Base-by-base conservation (phyloP, 495 filamentous ascomycete genomes). In the Podospora didyma region DNA sequence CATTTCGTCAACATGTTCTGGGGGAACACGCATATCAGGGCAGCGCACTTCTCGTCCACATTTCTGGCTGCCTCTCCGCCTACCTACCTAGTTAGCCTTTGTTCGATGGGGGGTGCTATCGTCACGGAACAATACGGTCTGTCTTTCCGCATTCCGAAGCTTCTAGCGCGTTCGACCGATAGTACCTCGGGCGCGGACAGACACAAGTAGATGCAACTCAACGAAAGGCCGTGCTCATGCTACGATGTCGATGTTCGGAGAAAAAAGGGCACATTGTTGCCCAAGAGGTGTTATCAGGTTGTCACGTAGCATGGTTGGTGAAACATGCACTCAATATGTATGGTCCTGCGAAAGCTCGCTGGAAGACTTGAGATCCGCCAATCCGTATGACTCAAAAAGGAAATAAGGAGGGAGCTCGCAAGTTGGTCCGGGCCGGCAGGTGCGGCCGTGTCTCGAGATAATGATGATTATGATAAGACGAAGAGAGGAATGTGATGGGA, bases 281-380 rank as follows among this genome's bases (percentile, higher is more conserved):
- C n/a, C 39, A 17, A 17, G 12, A 17, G n/a, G 12, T 42, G 12
- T 42, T 42, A 14, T 42, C n/a, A 16, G 5, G n/a, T 17, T 16
- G 12, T n/a, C 39, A 14, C 39, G 39, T 42, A 17, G 10, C 9
- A 42, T 35, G 17, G 28, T 51, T 26, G 9, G 46, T 49, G 48
- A 57, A 24, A 57, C 28, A 56, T 44, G 56, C 39, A 14, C 39
- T 42, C 48, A 56, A 62, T 26, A 59, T 57, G 41, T 22, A 24
- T 3, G 58, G 31, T 52, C 49, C 49, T 52, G 31, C 49, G 23
- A 52, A n/a, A 5, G 19, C 16, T 5, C n/a, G n/a, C 16, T 20
- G 39, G 39, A 42, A 42, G 39, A 42, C 12, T 12, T 31, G 9
- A 31, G 26, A 31, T 31, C 26, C 26, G 26, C 26, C 26, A 31